Base-by-base conservation (phyloP, 352 stramenopile genomes). In the Globisporangium iwayamae region DNA sequence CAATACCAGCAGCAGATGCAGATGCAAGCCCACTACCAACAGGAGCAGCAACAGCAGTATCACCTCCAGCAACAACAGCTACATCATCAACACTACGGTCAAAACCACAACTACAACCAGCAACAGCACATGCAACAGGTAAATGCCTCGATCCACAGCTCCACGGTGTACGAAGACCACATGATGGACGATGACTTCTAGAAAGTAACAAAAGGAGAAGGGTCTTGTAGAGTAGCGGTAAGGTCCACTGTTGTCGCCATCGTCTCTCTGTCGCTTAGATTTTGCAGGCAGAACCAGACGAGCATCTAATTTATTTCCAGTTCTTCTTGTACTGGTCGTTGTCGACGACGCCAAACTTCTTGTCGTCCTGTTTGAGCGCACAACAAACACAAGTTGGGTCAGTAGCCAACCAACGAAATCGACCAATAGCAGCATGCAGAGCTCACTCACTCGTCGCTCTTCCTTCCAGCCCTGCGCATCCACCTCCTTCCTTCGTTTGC, bases 321-420 rank as follows among this genome's bases (percentile, higher is more conserved):
- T 68, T 71, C 69, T 78, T 76, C 69, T 94, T 94, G 81, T 94
- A 91, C 68, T 75, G 66, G 45, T 91, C 81, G 50, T 80, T 90
- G 41, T 91, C 81, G 2, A 75, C 60, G 34, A 82, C 78, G 11
- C 83, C 83, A 65, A 81, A 79, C 68, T 91, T 86, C 50, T 79
- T 81, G 16, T 83, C 78, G 18, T 87, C 72, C 63, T 78, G 56
- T 47, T 36, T 18, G 9, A 25, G 22, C 7, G 50, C n/a, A 48
- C 1, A 4, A 32, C 3, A 0, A 56, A 45, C 5, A 48, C 6
- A 43, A 30, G 18, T 28, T 25, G 30, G 13, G 10, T 28, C 3
- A 11, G 22, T 18, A n/a, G 6, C 2, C 8, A 28, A 43, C 22
- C 6, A 14, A 7, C 28, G 25, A 16, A 43, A 14, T 28, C 22